Base-by-base conservation (phyloP, 2,329 filamentous ascomycete genomes). In the Nothopassalora personata region DNA sequence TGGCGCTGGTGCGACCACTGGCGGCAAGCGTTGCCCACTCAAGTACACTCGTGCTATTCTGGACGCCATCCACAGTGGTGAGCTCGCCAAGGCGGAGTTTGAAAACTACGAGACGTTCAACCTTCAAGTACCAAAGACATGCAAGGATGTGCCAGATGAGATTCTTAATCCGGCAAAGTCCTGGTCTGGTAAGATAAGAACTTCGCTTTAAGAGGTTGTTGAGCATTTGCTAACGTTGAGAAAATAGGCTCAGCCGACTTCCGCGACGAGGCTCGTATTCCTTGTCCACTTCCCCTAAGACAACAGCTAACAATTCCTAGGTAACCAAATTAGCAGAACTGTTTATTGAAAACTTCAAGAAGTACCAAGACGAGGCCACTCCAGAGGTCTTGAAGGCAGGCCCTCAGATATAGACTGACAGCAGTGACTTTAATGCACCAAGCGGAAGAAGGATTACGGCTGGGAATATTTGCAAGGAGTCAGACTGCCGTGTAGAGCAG, bases 1-100 rank as follows among this genome's bases (percentile, higher is more conserved):
- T 74, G 92, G 92, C 73, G 92, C 92, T 71, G 90, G 91, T 73
- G 90, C 89, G 72, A 86, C 88, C 71, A 94, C 68, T 13, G 93
- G 92, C 11, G 92, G 92, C 77, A 96, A 96, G 86, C 89, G 93
- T 69, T 97, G 93, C 85, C 93, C 93, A 45, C 85, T 97, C 76
- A 97, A 97, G 82, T 99, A 97, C 83, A 99, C 94, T 43, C 92
- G 94, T 71, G 93, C 94, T 71, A 97, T 99, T 75, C 87, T 99
- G 70, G 93, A 99, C 77, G 89, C 93, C 74, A 97, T 99, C 80
- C 94, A 99, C 87, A 92, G 86, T 54, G 94, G 94, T 69, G 91
- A 96, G 80, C 90, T 99, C 67, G 91, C 91, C 73, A 89, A 96
- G 70, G 88, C 85, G 64, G 88, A 96, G 77, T 99, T 90, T 80